Evolutionary conservation across 495 filamentous ascomycete species (phyloP), one percentile per base, ranked within the genome.

Genomic region (Xylaria grammica): DNA sequence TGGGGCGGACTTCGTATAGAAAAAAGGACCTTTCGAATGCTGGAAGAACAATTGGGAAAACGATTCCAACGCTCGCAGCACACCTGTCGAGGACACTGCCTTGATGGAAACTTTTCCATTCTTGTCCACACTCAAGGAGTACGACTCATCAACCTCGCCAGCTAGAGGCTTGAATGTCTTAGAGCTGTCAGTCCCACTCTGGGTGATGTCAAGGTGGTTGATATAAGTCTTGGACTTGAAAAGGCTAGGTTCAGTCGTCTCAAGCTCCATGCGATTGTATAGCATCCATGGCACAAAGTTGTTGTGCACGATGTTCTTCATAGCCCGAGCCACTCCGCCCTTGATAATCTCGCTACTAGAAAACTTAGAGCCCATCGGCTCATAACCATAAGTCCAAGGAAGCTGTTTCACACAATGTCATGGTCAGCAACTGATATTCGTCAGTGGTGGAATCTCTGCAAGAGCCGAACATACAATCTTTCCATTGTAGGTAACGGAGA

Each of bases 281-380:
- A 94, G 85, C 77, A 87, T 91, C 91, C 91, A 94, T 4, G 91
- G 91, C 13, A 90, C 82, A 48, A 91, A 86, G 63, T 83, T 84
- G 64, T 86, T 75, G 26, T 78, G 73, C 72, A 92, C 87, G 30
- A 92, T 82, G 49, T 77, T 82, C 22, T 75, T 65, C 34, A 82
- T 59, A 5, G 78, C 72, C 36, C 84, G 76, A 36, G 77, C 74
- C 20, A 85, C 68, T n/a, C 74, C 82, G 56, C 74, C 78, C 60
- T 79, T 77, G 34, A 86, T 79, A 49, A 86, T 77, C 26, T 83
- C 77, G 62, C 73, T 76, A 73, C 78, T 83, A 65, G 64, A 74
- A 54, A 80, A 71, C 19, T 66, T 67, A 17, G 65, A 32, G 24
- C 69, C 67, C 8, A 63, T 44, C 15, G 81, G 73, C 15, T 67